Evolutionary conservation across 768 basidiomycete genomes (phyloP).

Genomic region (Suillus weaverae): DNA sequence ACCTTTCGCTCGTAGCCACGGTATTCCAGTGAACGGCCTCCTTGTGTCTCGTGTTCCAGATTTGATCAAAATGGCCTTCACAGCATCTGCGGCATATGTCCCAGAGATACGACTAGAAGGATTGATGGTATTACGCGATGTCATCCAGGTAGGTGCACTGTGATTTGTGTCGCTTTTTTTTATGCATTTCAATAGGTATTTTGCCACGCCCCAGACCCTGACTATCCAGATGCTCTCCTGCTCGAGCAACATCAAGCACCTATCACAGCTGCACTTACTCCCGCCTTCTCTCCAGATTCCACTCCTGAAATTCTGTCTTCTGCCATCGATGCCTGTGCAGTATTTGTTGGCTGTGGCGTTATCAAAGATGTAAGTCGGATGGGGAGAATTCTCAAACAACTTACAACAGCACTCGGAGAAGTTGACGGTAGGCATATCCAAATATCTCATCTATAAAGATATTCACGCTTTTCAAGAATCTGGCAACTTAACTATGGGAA

Average conservation of each 20-base stretch:
- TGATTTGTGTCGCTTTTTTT: not conserved
- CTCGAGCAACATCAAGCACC: conserved; percentile 98
- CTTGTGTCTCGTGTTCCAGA: conserved; percentile 87
- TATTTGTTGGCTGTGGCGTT: conserved; percentile 93
- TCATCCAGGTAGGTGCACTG: conserved; percentile 71
- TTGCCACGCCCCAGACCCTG: conserved; percentile 83
- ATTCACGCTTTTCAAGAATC: conserved; percentile 51
- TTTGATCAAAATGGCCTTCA: conserved; percentile 97
- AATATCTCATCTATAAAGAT: conserved; percentile 5
- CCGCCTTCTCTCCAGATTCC: conserved; percentile 93
- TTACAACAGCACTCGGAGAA: conserved; percentile 86
- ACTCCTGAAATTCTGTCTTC: conserved; percentile 93
- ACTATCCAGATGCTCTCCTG: conserved; percentile 85
- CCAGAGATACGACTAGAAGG: conserved; percentile 94
- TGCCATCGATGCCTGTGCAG: conserved; percentile 90
- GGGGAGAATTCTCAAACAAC: conserved; percentile 89
- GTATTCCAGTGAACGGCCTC: conserved; percentile 58
- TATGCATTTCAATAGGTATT: conserved; percentile 63
- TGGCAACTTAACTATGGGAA: conserved; percentile 82
- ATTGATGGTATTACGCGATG: conserved; percentile 83
- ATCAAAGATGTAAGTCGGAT: conserved; percentile 88
- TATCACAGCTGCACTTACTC: conserved; percentile 94
- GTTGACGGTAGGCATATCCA: conserved; percentile 64
- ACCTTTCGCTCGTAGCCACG: conserved; percentile 60
- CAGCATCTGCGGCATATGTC: conserved; percentile 94